Evolutionary conservation across 1,284 basidiomycete species (phyloP), one percentile per base, ranked within the genome.

Genomic region (Kwoniella shivajii): DNA sequence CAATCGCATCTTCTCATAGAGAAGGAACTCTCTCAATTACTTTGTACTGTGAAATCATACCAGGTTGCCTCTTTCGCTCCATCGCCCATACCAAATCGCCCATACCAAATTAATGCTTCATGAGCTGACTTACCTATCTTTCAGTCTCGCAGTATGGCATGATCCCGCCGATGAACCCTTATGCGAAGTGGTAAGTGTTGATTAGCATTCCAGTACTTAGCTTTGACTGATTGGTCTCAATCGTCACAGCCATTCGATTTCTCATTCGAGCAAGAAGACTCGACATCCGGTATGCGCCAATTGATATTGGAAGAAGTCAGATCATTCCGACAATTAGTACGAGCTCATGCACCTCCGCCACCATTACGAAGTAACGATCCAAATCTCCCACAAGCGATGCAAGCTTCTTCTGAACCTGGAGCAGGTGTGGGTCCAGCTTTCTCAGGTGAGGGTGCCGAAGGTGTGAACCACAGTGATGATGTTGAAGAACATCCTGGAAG

Each of bases 211-310:
- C 22, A 22, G 42, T 6, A 22, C 7, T 6, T 44, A 11, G 64
- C 60, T 14, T 16, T 20, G 20, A 56, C 44, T n/a, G n/a, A n/a
- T 26, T 68, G 59, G 33, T 29, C 29, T 30, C 46, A 22, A 22
- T 50, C 44, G 31, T 24, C 14, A 18, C 11, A 91, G 86, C 87
- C 89, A 79, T 98, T 99, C 69, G 93, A 99, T 79, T 99, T 99
- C 74, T 84, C 87, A n/a, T 99, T 99, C 66, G 96, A 99, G 79
- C 87, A 88, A 61, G 95, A 98, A 77, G 95, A 99, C 64, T 87
- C 88, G 51, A 93, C 94, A 58, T 91, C 96, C 53, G 96, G 96
- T 22, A 99, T 99, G 96, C 92, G 95, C 79, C 85, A 85, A 64
- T 79, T 99, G 69, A 99, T 99, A 67, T 85, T 98, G 13, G 86